A percentile compares a stretch with the other conserved stretches of the same genome.
phyloP scores from a whole-genome alignment of 2,329 filamentous ascomycete genomes.

The Fusarium duplospermum region DNA sequence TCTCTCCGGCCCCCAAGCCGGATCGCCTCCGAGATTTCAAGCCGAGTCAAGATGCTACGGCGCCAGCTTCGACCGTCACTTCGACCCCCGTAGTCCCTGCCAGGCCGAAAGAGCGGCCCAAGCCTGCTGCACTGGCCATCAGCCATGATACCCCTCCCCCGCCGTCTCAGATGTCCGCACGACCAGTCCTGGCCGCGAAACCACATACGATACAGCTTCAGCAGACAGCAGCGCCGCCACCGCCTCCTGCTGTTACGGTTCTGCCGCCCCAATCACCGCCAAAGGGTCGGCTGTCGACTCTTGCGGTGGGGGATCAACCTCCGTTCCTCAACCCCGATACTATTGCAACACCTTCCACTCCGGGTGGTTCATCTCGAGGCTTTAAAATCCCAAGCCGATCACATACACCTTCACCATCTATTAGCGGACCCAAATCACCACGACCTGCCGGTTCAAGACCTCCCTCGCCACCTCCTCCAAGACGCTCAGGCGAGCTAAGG shows the following conservation, averaged over 20 bases:
- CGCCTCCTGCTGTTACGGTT: conserved; percentile 74
- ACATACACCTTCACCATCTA: conserved; percentile 61
- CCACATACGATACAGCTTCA: conserved; percentile 36
- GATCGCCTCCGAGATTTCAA: conserved; percentile 56
- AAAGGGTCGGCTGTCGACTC: conserved; percentile 55
- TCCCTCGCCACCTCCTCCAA: conserved; percentile 72
- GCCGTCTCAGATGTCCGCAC: conserved; percentile 42
- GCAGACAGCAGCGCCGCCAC: conserved; percentile 43
- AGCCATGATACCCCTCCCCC: conserved; percentile 41
- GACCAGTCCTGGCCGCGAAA: conserved; percentile 40
- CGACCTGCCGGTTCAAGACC: conserved; percentile 61
- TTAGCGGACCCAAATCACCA: conserved; percentile 56
- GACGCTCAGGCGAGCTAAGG: conserved; percentile 69
- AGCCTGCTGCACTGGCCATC: conserved; percentile 33
- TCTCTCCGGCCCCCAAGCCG: conserved; percentile 57
- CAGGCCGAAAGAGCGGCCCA: conserved; percentile 43
- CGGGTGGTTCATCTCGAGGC: conserved; percentile 56
- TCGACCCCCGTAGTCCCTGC: conserved; percentile 49
- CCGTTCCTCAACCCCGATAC: conserved; percentile 62
- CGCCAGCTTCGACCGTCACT: conserved; percentile 43
- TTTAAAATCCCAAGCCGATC: conserved; percentile 68
- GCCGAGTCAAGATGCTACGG: conserved; percentile 49
- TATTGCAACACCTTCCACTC: conserved; percentile 54
- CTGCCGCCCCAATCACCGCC: conserved; percentile 78
- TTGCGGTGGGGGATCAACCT: conserved; percentile 55